Evolutionary conservation across 805 yeast species (phyloP).

Genomic region (Pichia gijzeniarum): DNA sequence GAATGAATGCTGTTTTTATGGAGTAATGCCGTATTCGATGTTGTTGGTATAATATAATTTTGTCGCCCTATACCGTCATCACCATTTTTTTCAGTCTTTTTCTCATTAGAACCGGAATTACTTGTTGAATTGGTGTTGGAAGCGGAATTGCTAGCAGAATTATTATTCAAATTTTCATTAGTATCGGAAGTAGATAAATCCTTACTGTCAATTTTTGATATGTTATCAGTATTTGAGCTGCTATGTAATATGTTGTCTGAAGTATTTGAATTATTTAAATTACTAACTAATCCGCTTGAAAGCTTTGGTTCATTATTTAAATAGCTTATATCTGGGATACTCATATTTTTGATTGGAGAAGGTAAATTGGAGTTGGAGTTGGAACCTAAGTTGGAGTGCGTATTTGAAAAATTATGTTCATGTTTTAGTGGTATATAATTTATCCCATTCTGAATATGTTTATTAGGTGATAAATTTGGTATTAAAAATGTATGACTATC

Average conservation of each 20-base stretch:
- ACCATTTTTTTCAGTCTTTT: neutral
- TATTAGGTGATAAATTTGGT: slow-evolving; percentile 2
- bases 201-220: neutral
- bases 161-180: neutral
- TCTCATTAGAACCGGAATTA: neutral
- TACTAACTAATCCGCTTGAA: slow-evolving; percentile 11
- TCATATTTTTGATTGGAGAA: slow-evolving; percentile 16
- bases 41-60: slow-evolving; percentile 1
- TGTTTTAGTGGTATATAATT: slow-evolving; percentile 19
- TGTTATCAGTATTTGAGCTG: neutral
- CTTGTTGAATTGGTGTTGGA: neutral
- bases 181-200: neutral
- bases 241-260: slow-evolving; percentile 8
- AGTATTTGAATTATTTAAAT: slow-evolving; percentile 18
- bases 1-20: neutral
- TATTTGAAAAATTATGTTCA: neutral
- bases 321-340: slow-evolving; percentile 15
- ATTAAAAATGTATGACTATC: neutral
- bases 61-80: slow-evolving; percentile 5
- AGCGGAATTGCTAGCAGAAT: neutral
- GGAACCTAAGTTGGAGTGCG: too few species aligned
- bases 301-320: slow-evolving; percentile 7
- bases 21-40: neutral
- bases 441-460: slow-evolving; percentile 20
- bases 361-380: slow-evolving; percentile 9